Base-by-base conservation (phyloP, 139 green algal genomes). In the Tetradesmus lagerheimii region DNA sequence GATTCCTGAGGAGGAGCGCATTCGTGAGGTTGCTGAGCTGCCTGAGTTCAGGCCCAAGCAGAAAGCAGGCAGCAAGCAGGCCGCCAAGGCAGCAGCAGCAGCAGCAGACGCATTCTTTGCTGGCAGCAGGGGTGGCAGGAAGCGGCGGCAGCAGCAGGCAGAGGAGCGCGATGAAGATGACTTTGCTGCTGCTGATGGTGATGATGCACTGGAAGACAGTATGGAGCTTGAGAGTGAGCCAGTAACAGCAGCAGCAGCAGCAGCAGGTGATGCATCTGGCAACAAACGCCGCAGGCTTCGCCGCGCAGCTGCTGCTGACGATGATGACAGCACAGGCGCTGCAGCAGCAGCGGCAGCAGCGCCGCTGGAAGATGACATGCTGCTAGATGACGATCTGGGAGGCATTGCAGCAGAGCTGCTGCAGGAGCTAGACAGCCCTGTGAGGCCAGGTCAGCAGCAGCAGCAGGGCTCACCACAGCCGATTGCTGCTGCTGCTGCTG, bases 21-120 rank as follows among this genome's bases (percentile, higher is more conserved):
- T 67, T 25, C 35, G 25, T n/a, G 18, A 35, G 29, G 80, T 86
- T 75, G 80, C 77, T 77, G 81, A 87, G 25, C 50, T 87, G 50
- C 81, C 81, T 38, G 81, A 78, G 16, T 87, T 87, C 45, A 86
- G 45, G 20, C 80, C 80, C 43, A 74, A 39, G 29, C 75, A 86
- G 39, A 74, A 41, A 31, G n/a, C n/a, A n/a, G n/a, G n/a, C n/a
- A 12, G 29, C 2, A 86, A 45, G n/a, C 23, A 34, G 39, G 41
- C 78, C 25, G 39, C 5, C 18, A 64, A 29, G 31, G 39, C 78
- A 41, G 78, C 78, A 62, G 41, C 39, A 64, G 34, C 75, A 50
- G 76, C 35, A 34, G 35, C 50, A 41, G 79, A 85, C 31, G 57
- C 57, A 31, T 71, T 71, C 57, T 71, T 71, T 71, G 57, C 57